These are phyloP conservation scores for Tricharina praecox DNA, from an alignment of 495 filamentous ascomycete genomes.

Conservation along the genomic window DNA sequence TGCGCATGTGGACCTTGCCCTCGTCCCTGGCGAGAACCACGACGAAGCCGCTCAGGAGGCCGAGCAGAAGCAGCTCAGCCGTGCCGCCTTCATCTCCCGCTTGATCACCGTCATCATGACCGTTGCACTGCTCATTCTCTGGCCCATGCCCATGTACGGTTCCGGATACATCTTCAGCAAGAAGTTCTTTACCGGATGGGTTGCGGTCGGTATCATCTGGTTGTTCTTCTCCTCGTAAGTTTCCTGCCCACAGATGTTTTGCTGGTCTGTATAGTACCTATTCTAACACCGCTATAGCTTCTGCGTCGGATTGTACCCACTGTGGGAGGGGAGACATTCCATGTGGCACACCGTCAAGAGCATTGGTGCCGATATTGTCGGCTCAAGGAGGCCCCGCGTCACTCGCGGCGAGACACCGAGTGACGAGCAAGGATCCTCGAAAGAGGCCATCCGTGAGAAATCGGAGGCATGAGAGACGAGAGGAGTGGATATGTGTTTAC, in stretches of 20 bases:
- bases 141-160: conserved; percentile 94
- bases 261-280: neutral
- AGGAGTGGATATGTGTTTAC: too few relatives aligned
- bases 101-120: conserved; percentile 60
- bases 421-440: too few relatives aligned
- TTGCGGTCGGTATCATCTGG: conserved; percentile 73
- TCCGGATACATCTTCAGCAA: conserved; percentile 74
- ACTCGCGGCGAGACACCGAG: too few relatives aligned
- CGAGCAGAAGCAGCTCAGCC: conserved; percentile 51
- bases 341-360: conserved; percentile 45
- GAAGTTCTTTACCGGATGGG: conserved; percentile 86
- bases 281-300: conserved; percentile 18
- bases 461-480: too few relatives aligned
- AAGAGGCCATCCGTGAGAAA: too few relatives aligned
- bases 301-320: conserved; percentile 64
- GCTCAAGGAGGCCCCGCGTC: too few relatives aligned
- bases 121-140: conserved; percentile 60
- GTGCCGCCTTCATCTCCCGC: conserved; percentile 63
- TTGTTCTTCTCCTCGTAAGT: conserved; percentile 49
- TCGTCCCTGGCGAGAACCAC: conserved; percentile 39
- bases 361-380: conserved; percentile 53
- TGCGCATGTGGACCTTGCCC: conserved; percentile 55
- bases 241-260: neutral
- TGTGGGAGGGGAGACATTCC: conserved; percentile 62
- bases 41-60: conserved; percentile 32